Percentiles rank a stretch among this genome's conserved stretches.
phyloP scores from a whole-genome alignment of 495 filamentous ascomycete genomes.

The Talaromyces adpressus region DNA sequence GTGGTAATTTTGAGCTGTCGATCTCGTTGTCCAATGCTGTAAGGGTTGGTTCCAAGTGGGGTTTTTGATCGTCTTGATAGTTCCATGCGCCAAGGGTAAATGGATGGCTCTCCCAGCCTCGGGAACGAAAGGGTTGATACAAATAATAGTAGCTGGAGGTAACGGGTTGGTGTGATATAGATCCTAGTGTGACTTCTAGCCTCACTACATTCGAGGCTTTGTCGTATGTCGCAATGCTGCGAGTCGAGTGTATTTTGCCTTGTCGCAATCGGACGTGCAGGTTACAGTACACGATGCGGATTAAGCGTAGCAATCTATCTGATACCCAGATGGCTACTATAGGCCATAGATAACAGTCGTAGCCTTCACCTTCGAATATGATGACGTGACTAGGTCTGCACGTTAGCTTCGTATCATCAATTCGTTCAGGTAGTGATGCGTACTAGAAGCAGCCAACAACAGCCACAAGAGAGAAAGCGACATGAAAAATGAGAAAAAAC shows the following conservation, averaged over 20 bases:
- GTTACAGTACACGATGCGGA: slow-evolving; percentile 44
- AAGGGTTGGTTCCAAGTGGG: too few relatives aligned
- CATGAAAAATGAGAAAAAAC: slow-evolving; percentile 46
- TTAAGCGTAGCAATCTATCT: slow-evolving; percentile 41
- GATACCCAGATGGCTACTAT: slow-evolving; percentile 42
- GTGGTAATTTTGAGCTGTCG: too few relatives aligned
- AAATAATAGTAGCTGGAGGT: slow-evolving; percentile 53
- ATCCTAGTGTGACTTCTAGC: slow-evolving; percentile 33
- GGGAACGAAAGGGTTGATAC: slow-evolving; percentile 40
- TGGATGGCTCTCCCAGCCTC: too few relatives aligned
- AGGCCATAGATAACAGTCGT: slow-evolving; percentile 47
- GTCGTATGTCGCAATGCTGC: slow-evolving; percentile 37
- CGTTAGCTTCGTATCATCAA: not conserved
- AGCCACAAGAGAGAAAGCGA: slow-evolving; percentile 41
- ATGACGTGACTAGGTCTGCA: slow-evolving; percentile 35
- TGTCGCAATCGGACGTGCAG: slow-evolving; percentile 18
- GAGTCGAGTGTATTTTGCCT: slow-evolving; percentile 19
- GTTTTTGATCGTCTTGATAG: too few relatives aligned
- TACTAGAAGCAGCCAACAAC: slow-evolving; percentile 49
- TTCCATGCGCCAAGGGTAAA: too few relatives aligned
- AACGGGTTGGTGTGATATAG: slow-evolving; percentile 24
- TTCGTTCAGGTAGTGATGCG: slow-evolving; percentile 12
- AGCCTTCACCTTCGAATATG: slow-evolving; percentile 39
- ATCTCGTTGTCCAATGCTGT: too few relatives aligned
- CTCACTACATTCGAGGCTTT: slow-evolving; percentile 42